Conservation (phyloP, 352 stramenopile genomes). For the Pseudoperonospora humuli region DNA sequence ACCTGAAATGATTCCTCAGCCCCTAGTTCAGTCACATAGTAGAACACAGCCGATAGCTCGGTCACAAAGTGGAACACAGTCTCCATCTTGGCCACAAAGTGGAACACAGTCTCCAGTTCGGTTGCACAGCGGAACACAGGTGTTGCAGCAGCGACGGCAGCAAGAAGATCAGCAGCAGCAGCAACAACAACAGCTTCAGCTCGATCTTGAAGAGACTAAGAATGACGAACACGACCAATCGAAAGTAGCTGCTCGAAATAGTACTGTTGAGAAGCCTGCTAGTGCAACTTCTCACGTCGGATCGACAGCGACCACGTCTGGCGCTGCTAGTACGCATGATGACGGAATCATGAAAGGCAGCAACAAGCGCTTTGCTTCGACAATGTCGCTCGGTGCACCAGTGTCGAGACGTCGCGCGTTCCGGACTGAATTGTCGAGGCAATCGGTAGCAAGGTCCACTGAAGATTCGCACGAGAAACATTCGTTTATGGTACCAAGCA, state of each 20-base stretch:
- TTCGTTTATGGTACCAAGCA: slow-evolving; percentile 3
- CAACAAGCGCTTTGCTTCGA: slow-evolving; percentile 10
- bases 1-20: neutral
- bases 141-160: slow-evolving; percentile 7
- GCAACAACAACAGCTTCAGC: slow-evolving; percentile 4
- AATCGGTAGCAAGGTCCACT: slow-evolving; percentile 17
- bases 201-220: slow-evolving; percentile 13
- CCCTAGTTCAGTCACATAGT: slow-evolving; percentile 1
- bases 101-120: slow-evolving; percentile 1
- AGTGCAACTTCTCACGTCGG: slow-evolving; percentile 1
- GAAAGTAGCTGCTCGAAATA: slow-evolving; percentile 3
- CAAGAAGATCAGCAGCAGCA: slow-evolving; percentile 9
- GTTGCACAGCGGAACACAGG: slow-evolving; percentile 4
- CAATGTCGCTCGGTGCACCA: slow-evolving; percentile 1
- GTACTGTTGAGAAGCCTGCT: slow-evolving; percentile 3
- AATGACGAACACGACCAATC: slow-evolving; percentile 1
- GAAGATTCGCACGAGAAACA: slow-evolving; percentile 11
- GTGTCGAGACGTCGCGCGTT: slow-evolving; percentile 14
- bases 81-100: slow-evolving; percentile 1
- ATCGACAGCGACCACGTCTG: slow-evolving; percentile 1
- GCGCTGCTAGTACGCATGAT: neutral
- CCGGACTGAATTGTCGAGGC: slow-evolving; percentile 11
- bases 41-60: slow-evolving; percentile 1
- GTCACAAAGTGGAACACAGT: slow-evolving; percentile 5
- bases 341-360: neutral